phyloP scores from a whole-genome alignment of 352 stramenopile species.

The Phytophthora boehmeriae region DNA sequence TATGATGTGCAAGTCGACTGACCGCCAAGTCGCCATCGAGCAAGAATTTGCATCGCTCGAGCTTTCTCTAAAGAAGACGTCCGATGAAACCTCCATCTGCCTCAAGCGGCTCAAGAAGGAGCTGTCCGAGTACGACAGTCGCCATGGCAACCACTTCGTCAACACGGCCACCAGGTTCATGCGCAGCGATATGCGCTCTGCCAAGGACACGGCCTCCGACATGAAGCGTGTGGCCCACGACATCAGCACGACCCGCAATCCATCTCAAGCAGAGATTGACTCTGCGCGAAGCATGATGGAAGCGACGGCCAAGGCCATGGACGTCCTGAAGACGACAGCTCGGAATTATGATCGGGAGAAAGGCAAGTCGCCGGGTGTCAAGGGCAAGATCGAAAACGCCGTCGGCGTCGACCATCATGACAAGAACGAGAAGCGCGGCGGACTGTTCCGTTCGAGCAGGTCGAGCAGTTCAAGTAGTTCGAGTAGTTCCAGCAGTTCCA shows the following conservation, averaged over 20 bases:
- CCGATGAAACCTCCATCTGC: not conserved
- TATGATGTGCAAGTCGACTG: not conserved
- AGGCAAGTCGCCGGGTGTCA: not conserved
- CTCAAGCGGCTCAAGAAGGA: constrained; percentile 1
- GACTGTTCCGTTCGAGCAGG: no score
- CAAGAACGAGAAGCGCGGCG: not conserved
- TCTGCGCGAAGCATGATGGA: constrained; percentile 1
- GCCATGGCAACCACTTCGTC: constrained; percentile 1
- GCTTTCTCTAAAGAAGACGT: not conserved
- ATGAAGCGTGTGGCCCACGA: not conserved
- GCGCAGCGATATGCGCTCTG: not conserved
- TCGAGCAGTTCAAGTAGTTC: no score
- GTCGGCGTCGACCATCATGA: not conserved
- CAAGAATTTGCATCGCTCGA: constrained; percentile 1
- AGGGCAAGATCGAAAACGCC: not conserved
- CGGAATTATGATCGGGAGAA: constrained; percentile 1
- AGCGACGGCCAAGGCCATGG: not conserved
- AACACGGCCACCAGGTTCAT: not conserved
- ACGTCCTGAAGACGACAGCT: not conserved
- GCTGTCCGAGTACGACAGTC: constrained; percentile 1
- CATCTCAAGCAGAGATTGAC: not conserved
- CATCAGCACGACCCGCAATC: not conserved
- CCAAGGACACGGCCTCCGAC: constrained; percentile 3
- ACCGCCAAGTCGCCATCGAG: not conserved
- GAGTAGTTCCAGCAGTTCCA: no score